Conservation (phyloP, 441 rosid genomes). For the Populus tomentosa region DNA sequence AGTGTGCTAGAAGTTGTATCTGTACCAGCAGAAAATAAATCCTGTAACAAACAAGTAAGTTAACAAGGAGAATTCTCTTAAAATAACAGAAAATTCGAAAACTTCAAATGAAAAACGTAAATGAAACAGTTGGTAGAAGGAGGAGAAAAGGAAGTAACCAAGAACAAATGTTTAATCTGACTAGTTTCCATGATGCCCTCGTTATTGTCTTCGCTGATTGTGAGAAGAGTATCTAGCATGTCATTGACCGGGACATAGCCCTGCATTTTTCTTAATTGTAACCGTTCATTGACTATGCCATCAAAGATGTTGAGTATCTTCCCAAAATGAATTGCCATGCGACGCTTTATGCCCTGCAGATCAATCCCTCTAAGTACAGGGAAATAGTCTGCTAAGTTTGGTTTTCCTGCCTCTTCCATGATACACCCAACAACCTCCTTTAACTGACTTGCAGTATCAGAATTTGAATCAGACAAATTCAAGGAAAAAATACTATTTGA, state of each 20-base stretch:
- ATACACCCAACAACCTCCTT: constrained; percentile 2
- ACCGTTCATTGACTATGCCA: neutral
- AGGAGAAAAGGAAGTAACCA: constrained; percentile 4
- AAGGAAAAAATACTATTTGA: constrained; percentile 11
- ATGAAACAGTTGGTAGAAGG: neutral
- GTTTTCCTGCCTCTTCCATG: constrained; percentile 15
- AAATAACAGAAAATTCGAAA: neutral
- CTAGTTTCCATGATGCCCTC: neutral
- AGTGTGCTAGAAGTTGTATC: constrained; percentile 54
- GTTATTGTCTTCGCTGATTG: constrained; percentile 6
- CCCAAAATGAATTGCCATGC: neutral
- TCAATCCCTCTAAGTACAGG: constrained; percentile 9
- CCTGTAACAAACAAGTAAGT: neutral
- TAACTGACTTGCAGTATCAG: neutral
- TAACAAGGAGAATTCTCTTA: neutral
- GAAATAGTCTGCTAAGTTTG: constrained; percentile 20
- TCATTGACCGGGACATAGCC: constrained; percentile 7
- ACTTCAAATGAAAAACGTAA: too few species aligned
- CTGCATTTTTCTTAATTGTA: neutral
- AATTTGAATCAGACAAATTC: constrained; percentile 3
- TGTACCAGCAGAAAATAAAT: constrained; percentile 33
- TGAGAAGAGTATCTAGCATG: constrained; percentile 25
- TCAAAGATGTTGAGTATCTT: neutral
- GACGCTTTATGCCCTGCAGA: constrained; percentile 7
- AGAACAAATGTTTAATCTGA: constrained; percentile 14